A percentile compares a stretch with the other conserved stretches of the same genome.
phyloP scores from a whole-genome alignment of 192 early-diverging fungal genomes.

The Phlyctochytrium bullatum region DNA sequence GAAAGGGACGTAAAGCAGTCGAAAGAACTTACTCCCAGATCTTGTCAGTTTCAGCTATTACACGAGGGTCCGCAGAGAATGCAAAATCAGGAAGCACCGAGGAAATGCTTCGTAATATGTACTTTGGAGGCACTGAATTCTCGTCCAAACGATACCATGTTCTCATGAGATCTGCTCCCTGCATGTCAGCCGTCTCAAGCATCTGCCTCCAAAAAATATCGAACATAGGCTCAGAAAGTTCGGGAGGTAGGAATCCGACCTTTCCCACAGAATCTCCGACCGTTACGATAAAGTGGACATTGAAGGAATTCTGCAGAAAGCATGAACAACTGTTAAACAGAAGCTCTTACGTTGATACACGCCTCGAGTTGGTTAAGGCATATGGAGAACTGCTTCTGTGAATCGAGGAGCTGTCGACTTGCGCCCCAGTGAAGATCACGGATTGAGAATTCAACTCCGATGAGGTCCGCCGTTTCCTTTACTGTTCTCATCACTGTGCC shows the following conservation, averaged over 20 bases:
- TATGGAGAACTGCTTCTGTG: slow-evolving; percentile 3
- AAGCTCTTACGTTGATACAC: slow-evolving; percentile 8
- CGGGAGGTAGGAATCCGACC: slow-evolving; percentile 1
- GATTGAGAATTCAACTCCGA: slow-evolving; percentile 18
- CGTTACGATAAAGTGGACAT: slow-evolving; percentile 19
- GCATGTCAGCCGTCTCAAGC: not conserved
- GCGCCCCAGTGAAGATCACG: slow-evolving; percentile 25
- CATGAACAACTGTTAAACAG: too few species aligned
- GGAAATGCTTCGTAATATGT: slow-evolving; percentile 14
- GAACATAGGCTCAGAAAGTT: not conserved
- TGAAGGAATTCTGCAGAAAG: slow-evolving; percentile 10
- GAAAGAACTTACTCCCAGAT: slow-evolving; percentile 6
- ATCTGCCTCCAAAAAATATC: not conserved
- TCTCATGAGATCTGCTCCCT: not conserved
- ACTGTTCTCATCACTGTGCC: slow-evolving; percentile 8
- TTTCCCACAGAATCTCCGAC: slow-evolving; percentile 10
- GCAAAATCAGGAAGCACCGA: slow-evolving; percentile 18
- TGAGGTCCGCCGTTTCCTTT: slow-evolving; percentile 8
- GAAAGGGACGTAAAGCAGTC: not conserved
- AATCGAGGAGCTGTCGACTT: slow-evolving; percentile 4
- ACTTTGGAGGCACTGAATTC: slow-evolving; percentile 13
- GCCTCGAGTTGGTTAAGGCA: slow-evolving; percentile 6
- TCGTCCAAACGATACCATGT: slow-evolving; percentile 23
- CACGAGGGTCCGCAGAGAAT: not conserved
- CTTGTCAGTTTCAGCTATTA: not conserved